phyloP scores from a whole-genome alignment of 306 rosid species.

The Delonix regia region DNA sequence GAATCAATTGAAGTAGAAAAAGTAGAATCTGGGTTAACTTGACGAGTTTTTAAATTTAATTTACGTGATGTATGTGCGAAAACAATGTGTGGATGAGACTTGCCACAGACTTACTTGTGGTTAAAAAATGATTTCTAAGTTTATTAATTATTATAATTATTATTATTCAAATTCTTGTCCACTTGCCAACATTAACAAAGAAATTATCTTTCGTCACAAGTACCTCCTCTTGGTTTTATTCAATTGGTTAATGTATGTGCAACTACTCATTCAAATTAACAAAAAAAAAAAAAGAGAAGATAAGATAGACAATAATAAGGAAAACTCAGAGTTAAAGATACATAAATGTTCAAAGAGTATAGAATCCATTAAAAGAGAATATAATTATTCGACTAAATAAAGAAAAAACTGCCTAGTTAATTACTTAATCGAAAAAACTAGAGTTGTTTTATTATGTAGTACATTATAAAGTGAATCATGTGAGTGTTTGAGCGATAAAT shows the following conservation, averaged over 20 bases:
- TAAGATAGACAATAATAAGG: no score
- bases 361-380: no score
- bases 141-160: background rate
- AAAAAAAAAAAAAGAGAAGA: no score
- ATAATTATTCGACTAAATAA: no score
- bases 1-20: background rate
- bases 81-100: background rate
- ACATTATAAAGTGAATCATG: no score
- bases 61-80: background rate
- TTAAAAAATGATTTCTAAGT: background rate
- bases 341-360: no score
- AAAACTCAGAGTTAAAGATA: no score
- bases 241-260: background rate
- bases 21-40: background rate
- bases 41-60: background rate
- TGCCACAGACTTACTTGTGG: background rate
- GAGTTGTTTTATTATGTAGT: no score
- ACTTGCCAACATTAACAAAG: background rate
- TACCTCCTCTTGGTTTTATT: background rate
- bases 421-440: no score
- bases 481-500: no score
- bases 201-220: background rate
- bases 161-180: background rate
- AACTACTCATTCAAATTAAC: background rate
- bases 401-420: no score